phyloP scores from a whole-genome alignment of 2,329 filamentous ascomycete genomes.

The Ceratocystis papillata region DNA sequence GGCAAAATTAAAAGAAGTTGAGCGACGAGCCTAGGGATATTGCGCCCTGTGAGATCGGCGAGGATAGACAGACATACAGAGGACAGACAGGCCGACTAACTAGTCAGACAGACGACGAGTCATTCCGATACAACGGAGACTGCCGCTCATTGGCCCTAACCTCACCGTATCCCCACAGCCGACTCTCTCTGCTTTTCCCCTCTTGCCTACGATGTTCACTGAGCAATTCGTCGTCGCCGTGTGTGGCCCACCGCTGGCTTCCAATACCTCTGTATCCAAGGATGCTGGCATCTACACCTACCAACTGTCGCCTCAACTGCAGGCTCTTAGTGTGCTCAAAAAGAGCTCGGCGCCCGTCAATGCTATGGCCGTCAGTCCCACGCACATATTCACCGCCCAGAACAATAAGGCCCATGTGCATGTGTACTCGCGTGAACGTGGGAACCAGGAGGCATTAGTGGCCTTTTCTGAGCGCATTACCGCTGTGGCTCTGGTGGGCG shows the following conservation, averaged over 20 bases:
- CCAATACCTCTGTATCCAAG: slow-evolving; percentile 55
- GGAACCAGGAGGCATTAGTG: slow-evolving; percentile 78
- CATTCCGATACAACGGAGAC: not conserved
- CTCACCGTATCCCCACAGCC: not conserved
- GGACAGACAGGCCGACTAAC: too few species aligned
- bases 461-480: slow-evolving; percentile 80
- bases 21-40: not conserved
- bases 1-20: not conserved
- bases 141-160: slow-evolving; percentile 8
- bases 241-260: slow-evolving; percentile 45
- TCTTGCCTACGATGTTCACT: slow-evolving; percentile 40
- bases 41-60: not conserved
- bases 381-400: slow-evolving; percentile 86
- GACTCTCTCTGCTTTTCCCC: not conserved
- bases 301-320: slow-evolving; percentile 64
- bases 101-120: too few species aligned
- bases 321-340: slow-evolving; percentile 73
- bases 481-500: slow-evolving; percentile 60
- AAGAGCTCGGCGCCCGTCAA: slow-evolving; percentile 76
- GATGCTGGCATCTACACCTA: slow-evolving; percentile 83
- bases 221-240: slow-evolving; percentile 52
- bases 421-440: slow-evolving; percentile 74
- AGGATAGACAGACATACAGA: not conserved
- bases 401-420: slow-evolving; percentile 84
- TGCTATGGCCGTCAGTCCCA: slow-evolving; percentile 66